Evolutionary conservation across 805 yeast genomes (phyloP), one percentile per base, ranked within the genome.

Genomic region (Ogataea kodamae): DNA sequence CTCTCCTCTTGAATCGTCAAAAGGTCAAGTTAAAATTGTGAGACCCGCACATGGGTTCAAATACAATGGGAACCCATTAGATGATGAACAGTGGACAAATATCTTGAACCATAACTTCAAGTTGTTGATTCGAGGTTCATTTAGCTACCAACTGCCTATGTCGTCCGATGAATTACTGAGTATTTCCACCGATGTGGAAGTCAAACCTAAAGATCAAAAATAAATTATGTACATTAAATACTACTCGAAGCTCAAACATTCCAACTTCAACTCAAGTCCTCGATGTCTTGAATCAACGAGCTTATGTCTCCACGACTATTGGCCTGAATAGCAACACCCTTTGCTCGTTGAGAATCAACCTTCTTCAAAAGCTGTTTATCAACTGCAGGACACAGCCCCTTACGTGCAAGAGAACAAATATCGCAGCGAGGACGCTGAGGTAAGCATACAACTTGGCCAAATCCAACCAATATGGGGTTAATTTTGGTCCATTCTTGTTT

Each of bases 391-490:
- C 95, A 86, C 2, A 82, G 48, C 0, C 69, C 72, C 15, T 64
- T 63, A 34, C 52, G 59, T 10, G 72, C 75, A 48, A 80, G 59
- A 3, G 72, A 50, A 48, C 96, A 87, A 5, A 80, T 45, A 49
- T 81, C 89, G 58, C 96, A 87, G 41, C 81, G 68, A 9, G 70
- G 55, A 4, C 78, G 78, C 35, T 80, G 68, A 0, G 95, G 83
- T 7, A 77, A 70, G 54, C 97, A 89, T 3, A 89, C 71, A 0
- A 81, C 78, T 56, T 89, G 97, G 9, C 97, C 97, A 65, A 88
- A 89, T 4, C 97, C 97, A 6, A 89, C 97, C 5, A 90, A 58
- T 7, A 82, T 57, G 1, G 95, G 95, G 54, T 89, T 89, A 24
- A 90, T 77, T 37, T 85, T 95, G 8, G 68, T 65, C 97, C 97